Percentiles rank a stretch among this genome's conserved stretches.
phyloP scores from a whole-genome alignment of 805 yeast genomes.

The Monosporozyma unispora region DNA sequence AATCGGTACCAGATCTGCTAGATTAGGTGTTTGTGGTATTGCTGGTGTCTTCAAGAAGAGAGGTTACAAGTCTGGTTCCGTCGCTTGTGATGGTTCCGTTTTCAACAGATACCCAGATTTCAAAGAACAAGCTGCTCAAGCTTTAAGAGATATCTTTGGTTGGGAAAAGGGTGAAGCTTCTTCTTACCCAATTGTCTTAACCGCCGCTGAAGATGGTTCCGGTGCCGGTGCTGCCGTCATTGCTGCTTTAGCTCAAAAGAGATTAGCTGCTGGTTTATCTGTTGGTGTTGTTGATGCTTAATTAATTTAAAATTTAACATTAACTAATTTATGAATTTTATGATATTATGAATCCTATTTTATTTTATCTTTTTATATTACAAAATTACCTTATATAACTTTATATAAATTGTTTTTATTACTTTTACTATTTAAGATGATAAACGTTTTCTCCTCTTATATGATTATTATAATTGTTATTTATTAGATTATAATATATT shows the following conservation, averaged over 20 bases:
- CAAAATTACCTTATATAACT: neutral
- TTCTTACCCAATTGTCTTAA: slow-evolving; percentile 70
- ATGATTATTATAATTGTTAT: too few relatives aligned
- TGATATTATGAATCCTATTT: neutral
- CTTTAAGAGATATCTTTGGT: slow-evolving; percentile 77
- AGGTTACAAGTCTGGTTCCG: slow-evolving; percentile 64
- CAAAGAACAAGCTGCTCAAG: slow-evolving; percentile 80
- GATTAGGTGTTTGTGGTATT: slow-evolving; percentile 88
- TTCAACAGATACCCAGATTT: slow-evolving; percentile 89
- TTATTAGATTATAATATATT: too few relatives aligned
- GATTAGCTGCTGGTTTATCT: slow-evolving; percentile 62
- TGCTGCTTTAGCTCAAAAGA: slow-evolving; percentile 84
- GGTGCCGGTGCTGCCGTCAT: slow-evolving; percentile 98
- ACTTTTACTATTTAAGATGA: neutral
- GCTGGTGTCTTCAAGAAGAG: slow-evolving; percentile 90
- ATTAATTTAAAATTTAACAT: neutral
- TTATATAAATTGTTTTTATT: neutral
- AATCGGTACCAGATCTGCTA: slow-evolving; percentile 86
- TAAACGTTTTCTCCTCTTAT: neutral
- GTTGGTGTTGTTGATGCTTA: slow-evolving; percentile 41
- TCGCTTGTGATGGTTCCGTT: slow-evolving; percentile 97
- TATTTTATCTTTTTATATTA: neutral
- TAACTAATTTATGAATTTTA: neutral
- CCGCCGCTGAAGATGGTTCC: slow-evolving; percentile 95
- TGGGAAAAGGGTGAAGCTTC: slow-evolving; percentile 46